These are phyloP conservation scores for Macrolepiota fuliginosa DNA, from an alignment of 768 basidiomycete genomes.

Conservation along the genomic window DNA sequence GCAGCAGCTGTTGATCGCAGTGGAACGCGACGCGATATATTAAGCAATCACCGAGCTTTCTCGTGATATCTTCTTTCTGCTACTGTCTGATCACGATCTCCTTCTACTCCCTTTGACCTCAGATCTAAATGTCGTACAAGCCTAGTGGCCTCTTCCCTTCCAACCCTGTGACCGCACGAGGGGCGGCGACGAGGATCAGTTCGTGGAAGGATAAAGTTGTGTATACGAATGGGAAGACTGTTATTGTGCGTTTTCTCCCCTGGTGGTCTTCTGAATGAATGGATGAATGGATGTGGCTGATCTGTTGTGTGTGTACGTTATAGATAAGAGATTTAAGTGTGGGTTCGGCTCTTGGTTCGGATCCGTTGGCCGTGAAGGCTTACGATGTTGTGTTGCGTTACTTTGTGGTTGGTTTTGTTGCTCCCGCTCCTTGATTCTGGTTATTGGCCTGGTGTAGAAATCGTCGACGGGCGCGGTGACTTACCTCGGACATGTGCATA, in stretches of 20 bases:
- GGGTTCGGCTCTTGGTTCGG: slow-evolving; percentile 17
- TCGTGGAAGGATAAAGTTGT: slow-evolving; percentile 73
- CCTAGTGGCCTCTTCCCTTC: slow-evolving; percentile 54
- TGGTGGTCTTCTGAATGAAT: background rate
- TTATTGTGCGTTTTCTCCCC: slow-evolving; percentile 64
- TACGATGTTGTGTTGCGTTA: background rate
- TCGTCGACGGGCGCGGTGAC: slow-evolving; percentile 47
- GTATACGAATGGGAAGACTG: slow-evolving; percentile 80
- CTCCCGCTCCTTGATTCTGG: background rate
- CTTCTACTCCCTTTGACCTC: background rate
- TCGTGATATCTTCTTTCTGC: background rate
- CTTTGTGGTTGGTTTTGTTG: too few species aligned
- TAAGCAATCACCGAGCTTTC: background rate
- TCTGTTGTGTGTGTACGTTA: background rate
- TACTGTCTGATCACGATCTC: background rate
- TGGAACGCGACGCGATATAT: background rate
- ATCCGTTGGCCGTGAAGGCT: background rate
- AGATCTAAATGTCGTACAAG: slow-evolving; percentile 35
- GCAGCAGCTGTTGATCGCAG: background rate
- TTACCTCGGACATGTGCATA: slow-evolving; percentile 81
- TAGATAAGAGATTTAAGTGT: slow-evolving; percentile 87
- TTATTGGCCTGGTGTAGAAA: background rate
- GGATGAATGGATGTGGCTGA: background rate
- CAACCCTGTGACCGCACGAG: slow-evolving; percentile 47
- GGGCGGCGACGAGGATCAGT: slow-evolving; percentile 32